Conservation (phyloP, 1,284 basidiomycete species). For the Coniophora puteana region DNA sequence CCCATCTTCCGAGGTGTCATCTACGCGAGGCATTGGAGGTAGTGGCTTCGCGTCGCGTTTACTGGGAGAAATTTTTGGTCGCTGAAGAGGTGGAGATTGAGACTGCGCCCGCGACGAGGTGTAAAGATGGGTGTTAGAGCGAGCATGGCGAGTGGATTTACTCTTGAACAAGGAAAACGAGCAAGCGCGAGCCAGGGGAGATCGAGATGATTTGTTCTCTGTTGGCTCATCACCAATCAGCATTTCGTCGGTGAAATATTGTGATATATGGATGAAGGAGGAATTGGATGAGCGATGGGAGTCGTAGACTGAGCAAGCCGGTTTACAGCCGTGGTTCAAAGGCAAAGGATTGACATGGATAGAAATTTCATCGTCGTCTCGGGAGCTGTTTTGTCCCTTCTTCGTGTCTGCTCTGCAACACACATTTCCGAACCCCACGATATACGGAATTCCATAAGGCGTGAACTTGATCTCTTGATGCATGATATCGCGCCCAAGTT, state of each 20-base stretch:
- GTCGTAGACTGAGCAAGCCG: no score
- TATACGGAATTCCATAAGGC: slow-evolving; percentile 34
- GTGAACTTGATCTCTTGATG: slow-evolving; percentile 36
- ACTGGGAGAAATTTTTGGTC: neutral
- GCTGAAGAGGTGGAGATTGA: slow-evolving; percentile 3
- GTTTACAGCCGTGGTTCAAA: no score
- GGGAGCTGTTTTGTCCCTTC: slow-evolving; percentile 9
- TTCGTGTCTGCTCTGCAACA: slow-evolving; percentile 10
- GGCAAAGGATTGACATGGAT: no score
- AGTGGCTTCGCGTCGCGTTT: slow-evolving; percentile 13
- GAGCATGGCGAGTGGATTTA: slow-evolving; percentile 7
- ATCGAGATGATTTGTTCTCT: no score
- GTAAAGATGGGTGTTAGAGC: neutral
- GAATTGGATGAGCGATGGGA: slow-evolving; percentile 4
- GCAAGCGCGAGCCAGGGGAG: slow-evolving; percentile 8
- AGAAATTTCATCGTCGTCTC: no score
- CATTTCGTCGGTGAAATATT: slow-evolving; percentile 11
- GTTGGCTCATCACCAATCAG: no score
- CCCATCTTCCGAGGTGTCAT: no score
- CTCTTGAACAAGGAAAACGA: slow-evolving; percentile 24
- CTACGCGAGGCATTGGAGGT: slow-evolving; percentile 16
- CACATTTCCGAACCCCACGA: slow-evolving; percentile 41
- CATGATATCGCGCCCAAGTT: no score
- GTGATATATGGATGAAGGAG: slow-evolving; percentile 21
- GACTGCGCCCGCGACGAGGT: no score